Conservation (phyloP, 2,329 filamentous ascomycete genomes). For the Ceratocystis smalleyi region DNA sequence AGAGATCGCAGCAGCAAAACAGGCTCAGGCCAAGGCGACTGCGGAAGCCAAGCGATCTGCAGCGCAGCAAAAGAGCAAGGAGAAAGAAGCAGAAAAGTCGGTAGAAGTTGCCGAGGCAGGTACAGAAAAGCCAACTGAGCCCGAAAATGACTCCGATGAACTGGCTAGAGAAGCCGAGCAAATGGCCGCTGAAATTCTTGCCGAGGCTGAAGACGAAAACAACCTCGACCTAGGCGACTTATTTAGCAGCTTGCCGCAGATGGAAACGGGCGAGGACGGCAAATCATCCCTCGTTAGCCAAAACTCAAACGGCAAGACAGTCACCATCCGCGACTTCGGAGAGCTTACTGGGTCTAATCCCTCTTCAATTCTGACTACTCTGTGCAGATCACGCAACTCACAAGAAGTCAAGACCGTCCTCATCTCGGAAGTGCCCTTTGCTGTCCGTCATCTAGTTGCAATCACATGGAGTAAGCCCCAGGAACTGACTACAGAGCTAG, state of each 20-base stretch:
- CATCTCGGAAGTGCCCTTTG: slow-evolving; percentile 58
- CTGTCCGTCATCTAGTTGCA: slow-evolving; percentile 57
- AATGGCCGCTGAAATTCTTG: slow-evolving; percentile 43
- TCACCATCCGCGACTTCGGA: slow-evolving; percentile 60
- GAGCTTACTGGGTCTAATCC: slow-evolving; percentile 66
- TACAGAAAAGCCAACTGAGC: neutral
- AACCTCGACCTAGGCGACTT: slow-evolving; percentile 31
- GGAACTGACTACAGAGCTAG: slow-evolving; percentile 30
- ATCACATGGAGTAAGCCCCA: slow-evolving; percentile 69
- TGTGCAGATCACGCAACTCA: slow-evolving; percentile 68
- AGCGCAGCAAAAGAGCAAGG: neutral
- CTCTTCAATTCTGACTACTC: slow-evolving; percentile 63
- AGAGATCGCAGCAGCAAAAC: slow-evolving; percentile 39
- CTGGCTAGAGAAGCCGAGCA: slow-evolving; percentile 41
- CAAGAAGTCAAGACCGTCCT: slow-evolving; percentile 52
- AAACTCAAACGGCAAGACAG: slow-evolving; percentile 29
- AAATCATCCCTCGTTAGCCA: slow-evolving; percentile 42
- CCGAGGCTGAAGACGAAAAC: slow-evolving; percentile 41
- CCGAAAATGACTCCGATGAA: slow-evolving; percentile 29
- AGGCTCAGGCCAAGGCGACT: slow-evolving; percentile 23
- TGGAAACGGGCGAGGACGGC: slow-evolving; percentile 44
- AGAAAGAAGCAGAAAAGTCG: neutral
- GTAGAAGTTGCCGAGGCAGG: slow-evolving; percentile 16
- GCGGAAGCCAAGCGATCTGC: neutral
- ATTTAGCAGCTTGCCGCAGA: slow-evolving; percentile 45